Evolutionary conservation across 2,329 filamentous ascomycete species (phyloP), one percentile per base, ranked within the genome.

Genomic region (Penicillium olsonii): DNA sequence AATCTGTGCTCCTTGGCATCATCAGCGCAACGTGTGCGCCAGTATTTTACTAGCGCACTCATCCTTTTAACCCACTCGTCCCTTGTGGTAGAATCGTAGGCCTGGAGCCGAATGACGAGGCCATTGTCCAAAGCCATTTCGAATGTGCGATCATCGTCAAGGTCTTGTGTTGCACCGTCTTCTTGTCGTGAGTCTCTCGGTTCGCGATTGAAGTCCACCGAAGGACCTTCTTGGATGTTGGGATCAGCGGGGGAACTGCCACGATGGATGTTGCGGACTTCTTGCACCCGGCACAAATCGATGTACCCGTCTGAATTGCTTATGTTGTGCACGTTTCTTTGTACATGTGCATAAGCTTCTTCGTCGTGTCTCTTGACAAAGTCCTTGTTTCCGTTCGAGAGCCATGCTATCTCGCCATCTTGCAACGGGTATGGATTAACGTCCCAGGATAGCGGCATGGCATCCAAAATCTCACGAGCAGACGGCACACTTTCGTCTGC

Each of bases 21-120:
- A 7, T 76, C 75, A 14, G 75, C 73, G 3, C 73, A 75, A 40
- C 84, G 80, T 24, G 70, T 66, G 54, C 78, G 83, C 84, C 84
- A 87, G 68, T 87, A 87, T 38, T 75, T 78, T 26, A 79, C 75
- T 10, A 87, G 68, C 6, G 75, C 73, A 14, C 74, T 75, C 2
- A 87, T 71, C 22, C 84, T 77, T 26, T 73, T 75, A 48, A 85
- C 78, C 84, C 84, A 87, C 62, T 85, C 79, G 53, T 81, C 76
- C 42, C 81, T 79, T 4, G 83, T 82, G 14, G 68, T 63, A 46
- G 74, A 73, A 62, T 84, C 78, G 62, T 81, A 85, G 50, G 80
- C 77, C 64, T 83, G 81, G 7, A 87, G 71, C 11, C 82, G 81
- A 34, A 87, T 74, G 34, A 85, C 73, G 7, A 87, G 75, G 0